phyloP scores from a whole-genome alignment of 2,329 filamentous ascomycete species.

The Chrysoporthe puriensis region DNA sequence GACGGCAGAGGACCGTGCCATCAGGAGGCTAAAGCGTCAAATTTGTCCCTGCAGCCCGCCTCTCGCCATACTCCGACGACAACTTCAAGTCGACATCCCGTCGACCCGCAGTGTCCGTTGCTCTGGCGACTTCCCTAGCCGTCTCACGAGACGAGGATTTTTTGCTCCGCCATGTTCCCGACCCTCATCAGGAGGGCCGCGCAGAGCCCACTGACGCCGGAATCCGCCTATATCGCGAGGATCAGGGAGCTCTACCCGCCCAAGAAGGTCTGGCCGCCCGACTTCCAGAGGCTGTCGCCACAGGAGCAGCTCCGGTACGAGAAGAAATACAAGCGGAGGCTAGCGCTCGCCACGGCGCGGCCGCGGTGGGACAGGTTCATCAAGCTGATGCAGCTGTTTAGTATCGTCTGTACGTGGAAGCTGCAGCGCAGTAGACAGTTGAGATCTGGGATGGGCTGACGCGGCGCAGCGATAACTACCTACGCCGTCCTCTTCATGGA shows the following conservation, averaged over 20 bases:
- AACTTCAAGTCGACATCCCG: background rate
- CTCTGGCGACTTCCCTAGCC: slow-evolving; percentile 23
- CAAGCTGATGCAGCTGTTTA: slow-evolving; percentile 66
- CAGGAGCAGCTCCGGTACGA: slow-evolving; percentile 80
- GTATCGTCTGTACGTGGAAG: slow-evolving; percentile 55
- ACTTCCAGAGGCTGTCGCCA: slow-evolving; percentile 69
- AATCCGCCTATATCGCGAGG: slow-evolving; percentile 20
- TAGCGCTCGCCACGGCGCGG: slow-evolving; percentile 63
- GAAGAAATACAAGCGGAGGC: slow-evolving; percentile 74
- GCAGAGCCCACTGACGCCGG: slow-evolving; percentile 30
- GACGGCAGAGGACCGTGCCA: slow-evolving; percentile 11
- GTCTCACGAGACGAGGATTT: too few species aligned
- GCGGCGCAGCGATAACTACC: slow-evolving; percentile 49
- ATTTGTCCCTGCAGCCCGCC: background rate
- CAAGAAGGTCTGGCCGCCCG: slow-evolving; percentile 78
- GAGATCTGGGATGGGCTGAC: background rate
- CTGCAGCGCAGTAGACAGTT: background rate
- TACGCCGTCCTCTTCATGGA: slow-evolving; percentile 68
- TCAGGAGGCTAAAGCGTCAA: too few species aligned
- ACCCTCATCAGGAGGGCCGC: slow-evolving; percentile 49
- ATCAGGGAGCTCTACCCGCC: slow-evolving; percentile 61
- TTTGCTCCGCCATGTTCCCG: slow-evolving; percentile 46
- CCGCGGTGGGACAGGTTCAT: slow-evolving; percentile 68
- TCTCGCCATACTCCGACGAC: background rate
- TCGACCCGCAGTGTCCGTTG: background rate